Percentiles rank a stretch among this genome's conserved stretches.
These are phyloP conservation scores for Sporisorium graminicola DNA, from an alignment of 1,284 basidiomycete species.

Conservation along the genomic window DNA sequence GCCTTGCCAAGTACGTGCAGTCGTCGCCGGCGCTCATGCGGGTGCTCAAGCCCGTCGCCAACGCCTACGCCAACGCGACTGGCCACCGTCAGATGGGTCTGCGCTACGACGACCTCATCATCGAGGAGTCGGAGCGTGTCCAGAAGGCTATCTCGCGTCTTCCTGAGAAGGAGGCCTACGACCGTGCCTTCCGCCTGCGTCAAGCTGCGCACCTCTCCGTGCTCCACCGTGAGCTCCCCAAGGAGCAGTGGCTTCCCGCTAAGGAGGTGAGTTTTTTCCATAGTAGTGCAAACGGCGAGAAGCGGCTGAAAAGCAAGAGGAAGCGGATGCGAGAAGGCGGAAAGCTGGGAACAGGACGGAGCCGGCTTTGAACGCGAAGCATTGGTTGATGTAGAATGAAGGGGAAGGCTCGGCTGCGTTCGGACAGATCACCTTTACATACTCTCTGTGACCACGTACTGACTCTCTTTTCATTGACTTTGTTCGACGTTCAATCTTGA, in stretches of 20 bases:
- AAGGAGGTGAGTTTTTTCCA: slow-evolving; percentile 78
- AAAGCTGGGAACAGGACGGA: no score
- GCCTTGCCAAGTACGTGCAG: slow-evolving; percentile 82
- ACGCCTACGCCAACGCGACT: slow-evolving; percentile 83
- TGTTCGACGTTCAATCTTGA: slow-evolving; percentile 7
- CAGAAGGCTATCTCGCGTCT: slow-evolving; percentile 84
- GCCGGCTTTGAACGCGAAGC: no score
- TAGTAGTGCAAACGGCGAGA: no score
- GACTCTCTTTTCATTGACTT: slow-evolving; percentile 8
- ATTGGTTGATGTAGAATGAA: not conserved
- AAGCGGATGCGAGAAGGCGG: no score
- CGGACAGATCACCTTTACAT: no score
- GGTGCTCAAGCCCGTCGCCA: slow-evolving; percentile 82
- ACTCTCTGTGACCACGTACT: not conserved
- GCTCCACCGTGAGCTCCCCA: slow-evolving; percentile 84
- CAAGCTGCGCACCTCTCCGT: slow-evolving; percentile 84
- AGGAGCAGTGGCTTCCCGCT: slow-evolving; percentile 84
- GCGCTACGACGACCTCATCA: slow-evolving; percentile 92
- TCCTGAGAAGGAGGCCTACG: slow-evolving; percentile 83
- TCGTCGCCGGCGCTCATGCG: slow-evolving; percentile 78
- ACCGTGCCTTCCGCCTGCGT: slow-evolving; percentile 91
- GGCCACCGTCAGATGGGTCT: slow-evolving; percentile 92
- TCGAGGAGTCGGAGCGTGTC: slow-evolving; percentile 86
- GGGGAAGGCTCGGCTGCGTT: no score
- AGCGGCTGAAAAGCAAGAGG: no score